phyloP scores from a whole-genome alignment of 495 filamentous ascomycete species.

The Lasiosphaeria ovina region DNA sequence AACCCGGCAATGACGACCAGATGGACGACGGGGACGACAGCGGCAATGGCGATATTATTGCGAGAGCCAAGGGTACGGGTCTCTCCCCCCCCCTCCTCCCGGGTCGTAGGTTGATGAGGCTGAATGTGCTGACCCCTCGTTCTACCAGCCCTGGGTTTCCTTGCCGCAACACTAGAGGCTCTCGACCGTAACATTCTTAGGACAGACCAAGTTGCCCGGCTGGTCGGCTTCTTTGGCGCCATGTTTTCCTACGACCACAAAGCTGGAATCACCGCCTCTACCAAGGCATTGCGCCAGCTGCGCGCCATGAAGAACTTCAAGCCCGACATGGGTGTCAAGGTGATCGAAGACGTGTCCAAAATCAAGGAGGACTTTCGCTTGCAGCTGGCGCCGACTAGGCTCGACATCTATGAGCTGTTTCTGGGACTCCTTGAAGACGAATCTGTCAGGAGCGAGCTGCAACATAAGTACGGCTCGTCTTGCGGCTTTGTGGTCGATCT shows the following conservation, averaged over 20 bases:
- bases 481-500: constrained; percentile 41
- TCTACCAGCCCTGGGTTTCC: constrained; percentile 40
- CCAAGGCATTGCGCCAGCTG: constrained; percentile 45
- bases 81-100: neutral
- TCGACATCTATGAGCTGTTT: constrained; percentile 49
- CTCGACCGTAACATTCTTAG: constrained; percentile 38
- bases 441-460: constrained; percentile 38
- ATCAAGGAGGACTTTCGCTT: constrained; percentile 49
- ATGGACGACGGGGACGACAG: constrained; percentile 35
- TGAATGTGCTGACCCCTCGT: constrained; percentile 2
- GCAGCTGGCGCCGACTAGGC: constrained; percentile 43
- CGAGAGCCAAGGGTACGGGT: constrained; percentile 36
- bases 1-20: constrained; percentile 22
- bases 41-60: constrained; percentile 41
- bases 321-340: constrained; percentile 38
- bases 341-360: constrained; percentile 41
- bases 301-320: constrained; percentile 46
- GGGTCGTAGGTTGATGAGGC: neutral
- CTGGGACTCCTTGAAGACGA: constrained; percentile 35
- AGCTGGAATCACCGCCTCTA: constrained; percentile 47
- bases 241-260: constrained; percentile 53
- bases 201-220: constrained; percentile 41
- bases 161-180: constrained; percentile 43
- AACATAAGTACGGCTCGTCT: constrained; percentile 38
- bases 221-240: constrained; percentile 48